Conservation (phyloP, 2,329 filamentous ascomycete genomes). For the Penicillium sp. region DNA sequence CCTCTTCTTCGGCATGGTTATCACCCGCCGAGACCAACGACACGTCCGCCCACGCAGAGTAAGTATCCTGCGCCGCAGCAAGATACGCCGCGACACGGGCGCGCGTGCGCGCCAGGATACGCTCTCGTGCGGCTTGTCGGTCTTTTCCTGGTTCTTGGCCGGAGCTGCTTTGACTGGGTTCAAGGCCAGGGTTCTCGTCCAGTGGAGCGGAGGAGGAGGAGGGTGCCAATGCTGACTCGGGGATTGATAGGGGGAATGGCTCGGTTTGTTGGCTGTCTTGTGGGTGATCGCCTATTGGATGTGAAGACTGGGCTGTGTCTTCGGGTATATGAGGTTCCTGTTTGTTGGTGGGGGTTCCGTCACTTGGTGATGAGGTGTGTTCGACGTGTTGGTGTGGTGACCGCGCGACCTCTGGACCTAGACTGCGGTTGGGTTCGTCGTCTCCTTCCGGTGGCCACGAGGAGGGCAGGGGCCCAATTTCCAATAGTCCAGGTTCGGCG, state of each 20-base stretch:
- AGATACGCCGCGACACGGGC: slow-evolving; percentile 38
- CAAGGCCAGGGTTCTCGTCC: not conserved
- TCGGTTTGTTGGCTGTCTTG: slow-evolving; percentile 21
- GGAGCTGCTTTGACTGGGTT: not conserved
- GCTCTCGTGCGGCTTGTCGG: slow-evolving; percentile 5
- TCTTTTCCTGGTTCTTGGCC: not conserved
- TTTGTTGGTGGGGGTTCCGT: slow-evolving; percentile 1
- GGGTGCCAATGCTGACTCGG: slow-evolving; percentile 17
- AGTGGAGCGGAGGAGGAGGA: slow-evolving; percentile 4
- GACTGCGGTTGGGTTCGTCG: not conserved
- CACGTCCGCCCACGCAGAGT: slow-evolving; percentile 43
- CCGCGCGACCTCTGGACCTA: not conserved
- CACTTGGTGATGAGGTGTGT: too few relatives aligned
- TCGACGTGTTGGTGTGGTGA: not conserved
- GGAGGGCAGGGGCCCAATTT: slow-evolving; percentile 30
- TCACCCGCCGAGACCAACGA: slow-evolving; percentile 44
- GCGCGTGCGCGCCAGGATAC: slow-evolving; percentile 17
- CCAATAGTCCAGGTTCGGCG: slow-evolving; percentile 17
- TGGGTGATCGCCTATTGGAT: slow-evolving; percentile 5
- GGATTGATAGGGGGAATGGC: slow-evolving; percentile 19
- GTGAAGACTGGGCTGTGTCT: slow-evolving; percentile 1
- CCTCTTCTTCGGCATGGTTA: slow-evolving; percentile 44
- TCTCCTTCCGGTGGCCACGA: slow-evolving; percentile 23
- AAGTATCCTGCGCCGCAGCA: slow-evolving; percentile 43
- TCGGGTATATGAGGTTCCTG: slow-evolving; percentile 4